phyloP scores from a whole-genome alignment of 2,329 filamentous ascomycete species.

The Lachnellula occidentalis region DNA sequence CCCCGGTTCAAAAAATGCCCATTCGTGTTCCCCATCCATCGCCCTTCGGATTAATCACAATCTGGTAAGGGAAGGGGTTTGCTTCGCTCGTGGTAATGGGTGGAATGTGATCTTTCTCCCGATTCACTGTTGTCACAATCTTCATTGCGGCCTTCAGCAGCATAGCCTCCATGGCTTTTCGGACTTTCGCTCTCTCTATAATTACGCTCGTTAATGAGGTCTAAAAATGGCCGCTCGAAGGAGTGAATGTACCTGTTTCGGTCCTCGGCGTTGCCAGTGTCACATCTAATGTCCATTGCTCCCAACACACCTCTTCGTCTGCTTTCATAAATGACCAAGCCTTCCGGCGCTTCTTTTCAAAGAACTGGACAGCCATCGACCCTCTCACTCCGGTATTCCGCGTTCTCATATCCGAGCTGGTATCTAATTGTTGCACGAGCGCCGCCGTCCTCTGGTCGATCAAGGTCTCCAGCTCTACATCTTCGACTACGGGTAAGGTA shows the following conservation, averaged over 20 bases:
- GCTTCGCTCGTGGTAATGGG: constrained; percentile 88
- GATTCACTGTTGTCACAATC: constrained; percentile 80
- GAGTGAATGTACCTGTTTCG: constrained; percentile 64
- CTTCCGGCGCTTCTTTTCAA: constrained; percentile 84
- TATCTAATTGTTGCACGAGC: constrained; percentile 71
- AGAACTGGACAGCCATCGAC: constrained; percentile 84
- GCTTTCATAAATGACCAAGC: constrained; percentile 73
- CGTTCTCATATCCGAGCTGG: constrained; percentile 42
- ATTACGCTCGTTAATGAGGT: not conserved
- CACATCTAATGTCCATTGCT: constrained; percentile 89
- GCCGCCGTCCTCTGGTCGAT: constrained; percentile 82
- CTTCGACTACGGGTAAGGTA: constrained; percentile 81
- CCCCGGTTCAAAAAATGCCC: constrained; percentile 45
- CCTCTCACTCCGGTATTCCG: constrained; percentile 58
- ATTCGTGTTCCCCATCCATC: constrained; percentile 75
- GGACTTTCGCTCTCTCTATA: constrained; percentile 78
- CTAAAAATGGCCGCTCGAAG: too few species aligned
- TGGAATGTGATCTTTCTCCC: constrained; percentile 91
- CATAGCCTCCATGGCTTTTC: constrained; percentile 84
- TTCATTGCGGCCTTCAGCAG: constrained; percentile 84
- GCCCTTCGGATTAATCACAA: constrained; percentile 78
- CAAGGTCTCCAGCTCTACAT: constrained; percentile 85
- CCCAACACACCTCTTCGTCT: constrained; percentile 96
- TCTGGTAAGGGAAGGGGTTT: constrained; percentile 94
- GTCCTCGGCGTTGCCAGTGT: constrained; percentile 87